These are phyloP conservation scores for Cadophora luteo-olivacea DNA, from an alignment of 2,329 filamentous ascomycete genomes.

Conservation along the genomic window DNA sequence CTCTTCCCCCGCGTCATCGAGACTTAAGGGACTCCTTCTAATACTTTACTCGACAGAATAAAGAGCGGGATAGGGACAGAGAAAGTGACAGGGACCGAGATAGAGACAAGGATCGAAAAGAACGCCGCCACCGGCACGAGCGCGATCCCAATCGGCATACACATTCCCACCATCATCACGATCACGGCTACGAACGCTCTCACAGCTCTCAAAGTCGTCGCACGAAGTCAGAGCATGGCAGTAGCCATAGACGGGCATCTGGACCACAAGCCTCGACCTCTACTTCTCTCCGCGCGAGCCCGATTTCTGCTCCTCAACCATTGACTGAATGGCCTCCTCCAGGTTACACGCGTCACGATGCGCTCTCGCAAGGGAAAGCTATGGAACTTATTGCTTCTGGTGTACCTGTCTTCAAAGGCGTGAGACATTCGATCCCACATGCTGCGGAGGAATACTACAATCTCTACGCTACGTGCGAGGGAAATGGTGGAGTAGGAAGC, in stretches of 20 bases:
- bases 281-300: slow-evolving; percentile 12
- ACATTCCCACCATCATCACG: slow-evolving; percentile 6
- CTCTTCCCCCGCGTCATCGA: background rate
- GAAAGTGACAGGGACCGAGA: slow-evolving; percentile 19
- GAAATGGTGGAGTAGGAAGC: slow-evolving; percentile 46
- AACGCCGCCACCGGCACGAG: slow-evolving; percentile 42
- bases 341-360: slow-evolving; percentile 55
- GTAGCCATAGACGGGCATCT: slow-evolving; percentile 7
- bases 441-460: slow-evolving; percentile 59
- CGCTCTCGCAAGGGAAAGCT: slow-evolving; percentile 60
- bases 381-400: slow-evolving; percentile 64
- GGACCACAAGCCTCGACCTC: background rate
- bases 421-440: slow-evolving; percentile 60
- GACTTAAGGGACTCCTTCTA: background rate
- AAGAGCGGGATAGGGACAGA: slow-evolving; percentile 6
- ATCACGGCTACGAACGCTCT: slow-evolving; percentile 16
- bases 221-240: slow-evolving; percentile 9
- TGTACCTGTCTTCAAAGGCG: slow-evolving; percentile 62
- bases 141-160: slow-evolving; percentile 49
- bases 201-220: slow-evolving; percentile 3
- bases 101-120: slow-evolving; percentile 29
- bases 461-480: slow-evolving; percentile 59
- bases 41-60: background rate
- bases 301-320: slow-evolving; percentile 37
- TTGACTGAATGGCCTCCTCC: slow-evolving; percentile 64